Evolutionary conservation across 1,284 basidiomycete genomes (phyloP), one percentile per base, ranked within the genome.

Genomic region (Melampsora americana): DNA sequence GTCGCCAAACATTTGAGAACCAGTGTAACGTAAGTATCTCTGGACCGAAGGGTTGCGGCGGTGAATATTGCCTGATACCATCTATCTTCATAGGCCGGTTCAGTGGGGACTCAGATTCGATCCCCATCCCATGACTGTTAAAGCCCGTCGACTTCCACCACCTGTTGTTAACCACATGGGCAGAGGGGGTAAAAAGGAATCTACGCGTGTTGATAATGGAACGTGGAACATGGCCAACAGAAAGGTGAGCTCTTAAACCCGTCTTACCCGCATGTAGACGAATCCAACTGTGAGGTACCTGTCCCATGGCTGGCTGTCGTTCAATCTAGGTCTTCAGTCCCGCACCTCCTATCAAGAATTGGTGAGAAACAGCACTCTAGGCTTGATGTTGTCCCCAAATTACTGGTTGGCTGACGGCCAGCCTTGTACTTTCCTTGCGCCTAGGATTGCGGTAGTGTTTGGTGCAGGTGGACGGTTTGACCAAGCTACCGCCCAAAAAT

Each of bases 21-120:
- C 7, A 65, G 23, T 11, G 56, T 56, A 39, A 20, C 30, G 18
- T 32, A 44, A 18, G 44, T 53, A 11, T 35, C 20, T 53, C n/a
- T 18, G 39, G n/a, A 20, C 30, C 3, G 26, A 32, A 42, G 12
- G 16, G 6, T 35, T 39, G 3, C 28, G 5, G 32, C 32, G 35
- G 9, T 32, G 26, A 7, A n/a, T 32, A 9, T 7, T 44, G 23
- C 11, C 30, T 48, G 65, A 66, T 66, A 9, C 4, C 30, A 18
- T 46, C 4, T 56, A 56, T 56, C 20, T n/a, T 39, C 56, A 26
- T n/a, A 76, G 73, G n/a, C 39, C 66, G 23, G 30, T 39, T 20
- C 26, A 68, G 23, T 76, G 73, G 73, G 66, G 66, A 23, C 53
- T 76, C 39, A 23, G n/a, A 23, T 42, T 76, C n/a, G 73, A 76